Evolutionary conservation across 805 yeast species (phyloP).

Genomic region (Yarrowia porcina): DNA sequence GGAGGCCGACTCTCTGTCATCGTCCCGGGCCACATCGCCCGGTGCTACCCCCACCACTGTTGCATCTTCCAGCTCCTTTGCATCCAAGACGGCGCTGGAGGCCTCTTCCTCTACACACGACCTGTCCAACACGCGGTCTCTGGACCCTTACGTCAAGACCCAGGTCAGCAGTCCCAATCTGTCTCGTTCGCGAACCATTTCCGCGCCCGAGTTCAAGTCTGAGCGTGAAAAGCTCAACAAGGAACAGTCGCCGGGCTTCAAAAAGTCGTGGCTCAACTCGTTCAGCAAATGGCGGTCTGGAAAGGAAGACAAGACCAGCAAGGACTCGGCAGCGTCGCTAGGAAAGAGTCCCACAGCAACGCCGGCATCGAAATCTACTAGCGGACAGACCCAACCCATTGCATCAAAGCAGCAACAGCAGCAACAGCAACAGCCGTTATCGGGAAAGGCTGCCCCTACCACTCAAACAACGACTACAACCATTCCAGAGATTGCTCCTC

Average conservation of each 20-base stretch:
- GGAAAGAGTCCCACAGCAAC: not conserved
- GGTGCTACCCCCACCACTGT: not conserved
- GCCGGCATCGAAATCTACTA: not conserved
- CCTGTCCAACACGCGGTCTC: conserved; percentile 1
- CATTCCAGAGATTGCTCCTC: not conserved
- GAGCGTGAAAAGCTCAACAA: conserved; percentile 20
- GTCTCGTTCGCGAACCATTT: not conserved
- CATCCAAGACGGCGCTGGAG: not conserved
- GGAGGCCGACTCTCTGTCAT: not conserved
- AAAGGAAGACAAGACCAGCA: not conserved
- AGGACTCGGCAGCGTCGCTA: not conserved
- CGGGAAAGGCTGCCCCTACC: not conserved
- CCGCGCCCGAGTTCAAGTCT: conserved; percentile 12
- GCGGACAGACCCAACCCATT: not conserved
- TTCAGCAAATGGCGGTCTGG: conserved; percentile 9
- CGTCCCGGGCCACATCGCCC: not conserved
- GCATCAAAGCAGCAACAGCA: not conserved
- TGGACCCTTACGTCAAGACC: conserved; percentile 5
- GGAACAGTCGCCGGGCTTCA: conserved; percentile 22
- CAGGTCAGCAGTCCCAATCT: not conserved
- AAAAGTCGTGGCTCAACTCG: conserved; percentile 13
- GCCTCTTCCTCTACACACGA: not conserved
- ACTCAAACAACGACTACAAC: not conserved
- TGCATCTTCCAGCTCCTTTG: conserved; percentile 1
- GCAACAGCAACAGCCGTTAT: not conserved